phyloP scores from a whole-genome alignment of 2,329 filamentous ascomycete genomes.

The Drechmeria coniospora region DNA sequence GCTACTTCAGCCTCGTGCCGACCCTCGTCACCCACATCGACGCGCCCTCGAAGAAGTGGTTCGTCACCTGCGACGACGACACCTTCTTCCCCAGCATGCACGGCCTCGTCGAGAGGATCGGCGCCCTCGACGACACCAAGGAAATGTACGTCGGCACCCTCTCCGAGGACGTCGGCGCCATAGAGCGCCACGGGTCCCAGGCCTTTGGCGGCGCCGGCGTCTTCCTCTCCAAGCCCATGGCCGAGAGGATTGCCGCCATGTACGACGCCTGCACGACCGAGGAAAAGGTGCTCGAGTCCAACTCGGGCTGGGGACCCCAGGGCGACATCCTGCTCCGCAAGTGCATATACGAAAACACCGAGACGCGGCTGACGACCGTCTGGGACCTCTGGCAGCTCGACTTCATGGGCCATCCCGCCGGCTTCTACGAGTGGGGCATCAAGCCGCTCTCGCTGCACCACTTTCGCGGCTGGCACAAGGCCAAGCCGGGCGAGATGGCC shows the following conservation, averaged over 20 bases:
- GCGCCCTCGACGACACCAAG: conserved; percentile 32
- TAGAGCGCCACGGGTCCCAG: conserved; percentile 45
- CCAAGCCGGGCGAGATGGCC: conserved; percentile 38
- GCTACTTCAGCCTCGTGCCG: conserved; percentile 39
- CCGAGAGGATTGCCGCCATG: conserved; percentile 27
- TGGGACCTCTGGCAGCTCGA: conserved; percentile 47
- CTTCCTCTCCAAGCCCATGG: conserved; percentile 39
- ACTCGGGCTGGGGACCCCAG: conserved; percentile 43
- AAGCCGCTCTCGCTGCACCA: conserved; percentile 47
- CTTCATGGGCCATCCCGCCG: conserved; percentile 42
- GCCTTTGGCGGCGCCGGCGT: conserved; percentile 50
- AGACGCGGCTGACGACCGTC: conserved; percentile 39
- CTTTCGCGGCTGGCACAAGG: conserved; percentile 44
- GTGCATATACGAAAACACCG: conserved; percentile 48
- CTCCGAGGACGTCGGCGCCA: conserved; percentile 44
- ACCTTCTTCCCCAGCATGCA: conserved; percentile 49
- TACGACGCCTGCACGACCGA: conserved; percentile 30
- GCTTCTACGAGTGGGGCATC: conserved; percentile 48
- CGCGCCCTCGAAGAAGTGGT: conserved; percentile 37
- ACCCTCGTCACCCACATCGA: conserved; percentile 37
- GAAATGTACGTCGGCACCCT: conserved; percentile 45
- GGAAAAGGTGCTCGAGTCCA: conserved; percentile 36
- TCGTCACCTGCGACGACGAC: conserved; percentile 48
- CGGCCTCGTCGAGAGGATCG: conserved; percentile 33
- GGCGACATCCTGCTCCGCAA: conserved; percentile 47